Evolutionary conservation across 108 stramenopile genomes (phyloP), one percentile per base, ranked within the genome.

Genomic region (Asterionellopsis glacialis): DNA sequence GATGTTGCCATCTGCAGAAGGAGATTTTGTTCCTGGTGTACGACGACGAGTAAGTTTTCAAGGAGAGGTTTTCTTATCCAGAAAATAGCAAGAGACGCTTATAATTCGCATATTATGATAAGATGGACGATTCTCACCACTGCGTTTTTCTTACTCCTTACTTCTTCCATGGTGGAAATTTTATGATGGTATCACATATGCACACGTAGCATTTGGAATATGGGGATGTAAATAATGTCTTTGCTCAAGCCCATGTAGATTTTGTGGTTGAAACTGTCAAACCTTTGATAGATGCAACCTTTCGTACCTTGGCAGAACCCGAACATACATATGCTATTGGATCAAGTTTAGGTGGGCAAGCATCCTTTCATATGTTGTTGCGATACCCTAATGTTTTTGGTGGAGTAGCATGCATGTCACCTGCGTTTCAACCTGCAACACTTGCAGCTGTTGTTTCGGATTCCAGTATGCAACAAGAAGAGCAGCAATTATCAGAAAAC

Each of bases 171-270:
- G n/a, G n/a, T n/a, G n/a, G n/a, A n/a, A n/a, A n/a, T n/a, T n/a
- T n/a, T n/a, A n/a, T n/a, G n/a, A n/a, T n/a, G n/a, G n/a, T n/a
- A n/a, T n/a, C n/a, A n/a, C n/a, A n/a, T n/a, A n/a, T n/a, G n/a
- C n/a, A n/a, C n/a, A n/a, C n/a, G n/a, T n/a, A n/a, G 25, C 79
- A 73, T 74, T 68, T 67, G 28, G 87, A 88, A 47, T 88, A 88
- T 67, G 83, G 80, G 25, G 87, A 81, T 55, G 54, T 69, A 18
- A 68, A 58, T 19, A 38, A 67, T 51, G 68, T 74, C 18, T 72
- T 79, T 57, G 78, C 85, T 0, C 75, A 84, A 57, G 76, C 75
- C 12, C 80, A 88, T 45, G 84, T 72, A 11, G 76, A 85, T 15
- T 85, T 83, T 57, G 73, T 88, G n/a, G 84, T 79, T 40, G 56